A percentile compares a stretch with the other conserved stretches of the same genome.
Evolutionary conservation across 495 filamentous ascomycete species (phyloP).

Genomic region (Usnea hakonensis): DNA sequence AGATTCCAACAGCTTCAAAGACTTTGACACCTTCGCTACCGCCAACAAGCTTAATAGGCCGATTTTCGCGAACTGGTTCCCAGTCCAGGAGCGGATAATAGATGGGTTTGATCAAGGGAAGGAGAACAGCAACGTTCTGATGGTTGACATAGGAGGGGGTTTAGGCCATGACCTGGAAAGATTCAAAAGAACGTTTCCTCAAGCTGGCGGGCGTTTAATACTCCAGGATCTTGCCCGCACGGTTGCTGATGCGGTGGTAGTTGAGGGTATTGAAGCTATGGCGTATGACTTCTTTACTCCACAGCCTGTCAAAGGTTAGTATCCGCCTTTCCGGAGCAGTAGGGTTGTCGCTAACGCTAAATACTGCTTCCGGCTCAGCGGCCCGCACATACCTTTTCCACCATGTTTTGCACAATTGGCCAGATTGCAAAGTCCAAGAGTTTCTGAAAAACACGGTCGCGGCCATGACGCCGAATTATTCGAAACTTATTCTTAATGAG

Average conservation of each 20-base stretch:
- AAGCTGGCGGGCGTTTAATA: conserved; percentile 29
- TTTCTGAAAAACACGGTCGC: not conserved
- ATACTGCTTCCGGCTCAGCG: no score
- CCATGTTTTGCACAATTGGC: not conserved
- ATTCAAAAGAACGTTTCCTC: conserved; percentile 28
- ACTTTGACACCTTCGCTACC: conserved; percentile 1
- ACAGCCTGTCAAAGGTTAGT: conserved; percentile 5
- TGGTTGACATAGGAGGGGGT: conserved; percentile 39
- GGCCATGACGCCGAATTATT: not conserved
- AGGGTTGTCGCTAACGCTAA: no score
- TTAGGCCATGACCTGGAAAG: conserved; percentile 32
- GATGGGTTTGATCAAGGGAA: not conserved
- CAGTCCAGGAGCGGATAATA: not conserved
- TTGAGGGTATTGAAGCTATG: not conserved
- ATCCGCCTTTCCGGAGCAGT: no score
- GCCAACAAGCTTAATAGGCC: not conserved
- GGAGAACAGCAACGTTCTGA: conserved; percentile 23
- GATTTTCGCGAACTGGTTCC: not conserved
- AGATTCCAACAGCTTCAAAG: not conserved
- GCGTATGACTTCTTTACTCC: not conserved
- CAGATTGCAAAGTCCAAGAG: not conserved
- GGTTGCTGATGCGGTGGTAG: conserved; percentile 17
- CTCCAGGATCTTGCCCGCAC: conserved; percentile 33
- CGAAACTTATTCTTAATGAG: not conserved
- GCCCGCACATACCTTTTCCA: not conserved